Evolutionary conservation across 148 eudicot species (phyloP).

Genomic region (Spergularia bocconei): DNA sequence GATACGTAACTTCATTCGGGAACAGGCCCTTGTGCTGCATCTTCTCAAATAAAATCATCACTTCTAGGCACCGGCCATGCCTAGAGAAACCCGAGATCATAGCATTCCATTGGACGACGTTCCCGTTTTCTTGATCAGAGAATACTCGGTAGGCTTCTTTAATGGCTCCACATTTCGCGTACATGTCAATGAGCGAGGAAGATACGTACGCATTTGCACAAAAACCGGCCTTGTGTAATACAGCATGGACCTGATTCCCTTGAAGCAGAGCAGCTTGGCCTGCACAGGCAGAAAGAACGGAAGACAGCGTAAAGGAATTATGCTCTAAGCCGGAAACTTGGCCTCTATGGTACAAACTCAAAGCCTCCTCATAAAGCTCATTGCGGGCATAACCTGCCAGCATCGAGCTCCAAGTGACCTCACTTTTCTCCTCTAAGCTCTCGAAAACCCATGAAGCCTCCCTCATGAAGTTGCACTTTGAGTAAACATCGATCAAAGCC

Average conservation of each 20-base stretch:
- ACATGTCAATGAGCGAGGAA: slow-evolving; percentile 65
- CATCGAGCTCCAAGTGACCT: slow-evolving; percentile 80
- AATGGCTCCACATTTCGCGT: slow-evolving; percentile 71
- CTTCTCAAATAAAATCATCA: slow-evolving; percentile 69
- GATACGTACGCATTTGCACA: slow-evolving; percentile 42
- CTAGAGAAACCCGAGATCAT: slow-evolving; percentile 78
- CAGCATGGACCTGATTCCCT: slow-evolving; percentile 63
- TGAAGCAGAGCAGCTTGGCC: slow-evolving; percentile 59
- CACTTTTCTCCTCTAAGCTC: slow-evolving; percentile 53
- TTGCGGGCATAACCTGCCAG: slow-evolving; percentile 62
- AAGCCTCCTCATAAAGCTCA: slow-evolving; percentile 72
- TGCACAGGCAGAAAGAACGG: slow-evolving; percentile 70
- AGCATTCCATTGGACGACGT: slow-evolving; percentile 64
- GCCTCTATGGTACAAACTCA: slow-evolving; percentile 46
- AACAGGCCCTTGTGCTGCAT: slow-evolving; percentile 64
- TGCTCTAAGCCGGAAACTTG: slow-evolving; percentile 36
- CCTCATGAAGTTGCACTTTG: slow-evolving; percentile 49
- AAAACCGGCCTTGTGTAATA: slow-evolving; percentile 51
- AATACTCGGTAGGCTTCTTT: slow-evolving; percentile 54
- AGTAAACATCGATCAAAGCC: slow-evolving; percentile 75
- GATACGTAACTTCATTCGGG: slow-evolving; percentile 72
- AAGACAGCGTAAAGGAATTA: slow-evolving; percentile 52
- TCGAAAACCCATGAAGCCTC: slow-evolving; percentile 64
- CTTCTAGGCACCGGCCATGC: slow-evolving; percentile 62
- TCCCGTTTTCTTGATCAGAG: slow-evolving; percentile 39